A percentile compares a stretch with the other conserved stretches of the same genome.
These are phyloP conservation scores for Mangifera indica DNA, from an alignment of 345 rosid genomes.

Conservation along the genomic window DNA sequence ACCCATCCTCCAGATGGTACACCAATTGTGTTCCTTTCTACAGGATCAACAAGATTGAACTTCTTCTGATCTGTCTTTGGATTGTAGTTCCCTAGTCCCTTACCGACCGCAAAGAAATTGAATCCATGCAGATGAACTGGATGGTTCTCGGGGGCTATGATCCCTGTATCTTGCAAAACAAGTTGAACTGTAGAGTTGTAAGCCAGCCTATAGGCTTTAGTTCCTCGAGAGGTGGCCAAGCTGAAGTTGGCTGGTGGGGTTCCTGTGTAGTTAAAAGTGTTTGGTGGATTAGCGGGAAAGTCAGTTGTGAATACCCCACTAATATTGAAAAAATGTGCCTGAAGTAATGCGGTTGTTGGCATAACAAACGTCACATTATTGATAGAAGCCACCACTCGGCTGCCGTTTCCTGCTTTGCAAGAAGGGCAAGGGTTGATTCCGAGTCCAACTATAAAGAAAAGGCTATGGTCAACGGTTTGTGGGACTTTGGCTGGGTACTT, in stretches of 20 bases:
- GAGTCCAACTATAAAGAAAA: conserved; percentile 71
- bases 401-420: conserved; percentile 77
- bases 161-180: conserved; percentile 86
- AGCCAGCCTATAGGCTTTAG: conserved; percentile 58
- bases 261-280: conserved; percentile 63
- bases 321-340: conserved; percentile 76
- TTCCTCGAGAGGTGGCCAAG: conserved; percentile 56
- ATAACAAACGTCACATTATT: conserved; percentile 82
- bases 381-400: conserved; percentile 70
- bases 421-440: conserved; percentile 75
- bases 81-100: conserved; percentile 74
- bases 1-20: conserved; percentile 96
- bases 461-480: conserved; percentile 58
- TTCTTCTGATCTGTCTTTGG: conserved; percentile 56
- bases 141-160: conserved; percentile 79
- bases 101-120: conserved; percentile 77
- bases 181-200: conserved; percentile 80
- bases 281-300: conserved; percentile 74
- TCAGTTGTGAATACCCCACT: conserved; percentile 84
- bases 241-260: conserved; percentile 53
- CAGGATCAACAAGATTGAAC: conserved; percentile 85
- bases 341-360: conserved; percentile 76
- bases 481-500: conserved; percentile 78
- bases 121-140: conserved; percentile 88
- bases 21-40: conserved; percentile 92